These are phyloP conservation scores for Aegilops bicornis DNA, from an alignment of 176 grass and related monocot species.

Conservation along the genomic window DNA sequence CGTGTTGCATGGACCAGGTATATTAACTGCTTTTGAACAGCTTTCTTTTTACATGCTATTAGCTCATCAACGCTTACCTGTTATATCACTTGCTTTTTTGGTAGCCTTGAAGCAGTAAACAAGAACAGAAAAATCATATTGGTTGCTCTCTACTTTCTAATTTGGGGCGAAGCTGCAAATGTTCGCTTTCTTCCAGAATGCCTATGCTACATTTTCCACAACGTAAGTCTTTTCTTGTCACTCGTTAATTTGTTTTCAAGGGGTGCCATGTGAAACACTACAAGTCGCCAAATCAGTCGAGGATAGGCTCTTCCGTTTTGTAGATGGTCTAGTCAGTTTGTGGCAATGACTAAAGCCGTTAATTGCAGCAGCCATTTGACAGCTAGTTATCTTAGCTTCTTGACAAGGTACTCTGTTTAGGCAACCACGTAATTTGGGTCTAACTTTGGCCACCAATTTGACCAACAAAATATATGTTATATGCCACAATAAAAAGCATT, in stretches of 20 bases:
- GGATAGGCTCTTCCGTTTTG: background rate
- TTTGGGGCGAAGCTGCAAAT: slow-evolving; percentile 98
- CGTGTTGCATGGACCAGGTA: slow-evolving; percentile 95
- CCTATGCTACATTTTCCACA: slow-evolving; percentile 97
- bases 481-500: background rate
- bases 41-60: slow-evolving; percentile 23
- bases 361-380: background rate
- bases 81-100: slow-evolving; percentile 19
- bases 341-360: background rate
- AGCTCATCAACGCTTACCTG: background rate
- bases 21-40: background rate
- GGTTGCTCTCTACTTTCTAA: slow-evolving; percentile 84
- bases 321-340: background rate
- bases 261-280: background rate
- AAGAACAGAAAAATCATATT: slow-evolving; percentile 88
- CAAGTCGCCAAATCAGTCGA: background rate
- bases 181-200: slow-evolving; percentile 94
- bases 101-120: slow-evolving; percentile 70
- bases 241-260: background rate
- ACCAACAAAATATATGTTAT: background rate
- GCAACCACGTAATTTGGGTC: background rate
- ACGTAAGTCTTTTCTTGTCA: slow-evolving; percentile 59
- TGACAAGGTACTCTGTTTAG: background rate
- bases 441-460: background rate
- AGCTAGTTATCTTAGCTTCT: background rate